phyloP scores from a whole-genome alignment of 2,329 filamentous ascomycete genomes.

The Stagonosporopsis cucurbitacearum region DNA sequence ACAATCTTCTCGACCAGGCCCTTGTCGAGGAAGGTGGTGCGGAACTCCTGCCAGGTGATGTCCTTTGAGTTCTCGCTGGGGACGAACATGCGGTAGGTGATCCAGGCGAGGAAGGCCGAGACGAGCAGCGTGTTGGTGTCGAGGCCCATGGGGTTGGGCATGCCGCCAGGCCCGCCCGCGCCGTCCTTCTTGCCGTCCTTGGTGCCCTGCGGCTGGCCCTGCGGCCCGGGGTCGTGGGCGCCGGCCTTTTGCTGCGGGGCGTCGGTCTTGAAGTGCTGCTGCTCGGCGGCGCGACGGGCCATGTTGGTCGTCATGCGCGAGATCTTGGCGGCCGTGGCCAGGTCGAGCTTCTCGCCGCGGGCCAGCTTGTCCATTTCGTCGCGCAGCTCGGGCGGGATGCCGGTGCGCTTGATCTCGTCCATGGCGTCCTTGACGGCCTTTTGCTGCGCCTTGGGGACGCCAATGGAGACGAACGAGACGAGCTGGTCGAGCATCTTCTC shows the following conservation, averaged over 20 bases:
- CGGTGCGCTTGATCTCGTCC: conserved; percentile 69
- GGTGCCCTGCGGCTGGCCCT: conserved; percentile 49
- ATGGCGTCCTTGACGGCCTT: conserved; percentile 66
- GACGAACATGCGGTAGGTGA: conserved; percentile 66
- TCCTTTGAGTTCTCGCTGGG: conserved; percentile 73
- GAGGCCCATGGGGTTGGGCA: conserved; percentile 41
- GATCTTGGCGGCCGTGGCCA: conserved; percentile 67
- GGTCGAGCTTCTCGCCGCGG: conserved; percentile 56
- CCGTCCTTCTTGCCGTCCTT: conserved; percentile 41
- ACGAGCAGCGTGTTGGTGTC: conserved; percentile 64
- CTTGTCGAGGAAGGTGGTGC: conserved; percentile 92
- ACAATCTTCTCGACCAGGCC: conserved; percentile 92
- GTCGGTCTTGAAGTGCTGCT: conserved; percentile 31
- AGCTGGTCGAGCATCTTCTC: conserved; percentile 64
- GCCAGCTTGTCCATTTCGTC: conserved; percentile 65
- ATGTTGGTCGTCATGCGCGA: conserved; percentile 63
- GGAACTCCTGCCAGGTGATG: conserved; percentile 98
- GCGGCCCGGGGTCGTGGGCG: conserved; percentile 54
- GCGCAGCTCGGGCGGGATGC: conserved; percentile 72
- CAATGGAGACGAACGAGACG: conserved; percentile 62
- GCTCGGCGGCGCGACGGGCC: conserved; percentile 59
- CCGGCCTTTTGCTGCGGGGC: conserved; percentile 53
- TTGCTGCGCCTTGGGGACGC: conserved; percentile 67
- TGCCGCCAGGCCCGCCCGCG: conserved; percentile 28
- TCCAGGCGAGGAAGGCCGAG: conserved; percentile 66